These are phyloP conservation scores for Schizonepeta tenuifolia DNA, from an alignment of 257 asterid species.

Conservation along the genomic window DNA sequence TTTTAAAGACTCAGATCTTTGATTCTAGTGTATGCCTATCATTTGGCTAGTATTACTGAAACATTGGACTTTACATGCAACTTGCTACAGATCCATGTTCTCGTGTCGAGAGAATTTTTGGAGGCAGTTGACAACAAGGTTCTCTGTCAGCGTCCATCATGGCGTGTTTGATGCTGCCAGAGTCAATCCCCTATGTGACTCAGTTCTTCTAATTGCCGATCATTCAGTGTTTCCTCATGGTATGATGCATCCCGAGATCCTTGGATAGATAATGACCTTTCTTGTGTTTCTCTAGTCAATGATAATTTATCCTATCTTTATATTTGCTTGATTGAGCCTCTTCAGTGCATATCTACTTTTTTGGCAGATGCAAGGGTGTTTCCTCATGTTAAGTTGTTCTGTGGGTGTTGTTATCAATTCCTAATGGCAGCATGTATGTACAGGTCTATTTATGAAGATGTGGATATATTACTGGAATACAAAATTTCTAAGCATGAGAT, in stretches of 20 bases:
- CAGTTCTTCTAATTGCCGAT: slow-evolving; percentile 82
- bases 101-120: slow-evolving; percentile 78
- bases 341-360: slow-evolving; percentile 28
- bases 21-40: background rate
- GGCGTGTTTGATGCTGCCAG: slow-evolving; percentile 88
- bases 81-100: slow-evolving; percentile 59
- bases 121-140: slow-evolving; percentile 84
- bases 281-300: slow-evolving; percentile 2
- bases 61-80: slow-evolving; percentile 21
- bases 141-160: slow-evolving; percentile 77
- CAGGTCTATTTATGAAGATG: background rate
- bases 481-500: background rate
- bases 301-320: background rate
- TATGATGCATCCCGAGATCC: slow-evolving; percentile 38
- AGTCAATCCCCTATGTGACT: slow-evolving; percentile 70
- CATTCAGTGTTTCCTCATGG: slow-evolving; percentile 90
- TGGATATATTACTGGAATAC: slow-evolving; percentile 4
- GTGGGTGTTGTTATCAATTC: slow-evolving; percentile 6
- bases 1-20: slow-evolving; percentile 9
- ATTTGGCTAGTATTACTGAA: slow-evolving; percentile 23
- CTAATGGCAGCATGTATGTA: background rate
- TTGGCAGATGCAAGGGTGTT: background rate
- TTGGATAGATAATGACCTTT: slow-evolving; percentile 7
- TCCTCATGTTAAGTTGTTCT: slow-evolving; percentile 17
- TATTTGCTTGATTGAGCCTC: slow-evolving; percentile 27